Base-by-base conservation (phyloP, 192 early-diverging fungal genomes). In the Gaertneriomyces sp. region DNA sequence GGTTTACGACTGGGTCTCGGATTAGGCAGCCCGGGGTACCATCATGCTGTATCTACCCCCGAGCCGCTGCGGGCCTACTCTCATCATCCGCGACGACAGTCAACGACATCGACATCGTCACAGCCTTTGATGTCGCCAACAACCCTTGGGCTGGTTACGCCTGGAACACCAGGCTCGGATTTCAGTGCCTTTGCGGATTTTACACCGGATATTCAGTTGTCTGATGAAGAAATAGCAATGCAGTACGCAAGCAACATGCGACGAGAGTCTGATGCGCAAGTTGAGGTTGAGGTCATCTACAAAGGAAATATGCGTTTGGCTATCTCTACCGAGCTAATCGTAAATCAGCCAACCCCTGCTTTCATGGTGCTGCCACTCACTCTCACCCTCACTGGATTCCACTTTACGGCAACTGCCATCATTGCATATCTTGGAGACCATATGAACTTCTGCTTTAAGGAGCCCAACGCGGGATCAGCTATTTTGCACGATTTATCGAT, bases 401-500 rank as follows among this genome's bases (percentile, higher is more conserved):
- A 74, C 1, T 85, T 86, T 42, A 71, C 66, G 54, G 84, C 81
- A 12, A 69, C 73, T 1, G 83, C 83, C n/a, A 53, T 86, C 5
- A 70, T 86, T 16, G 80, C 85, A n/a, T 85, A 86, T 63, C 72
- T 86, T 8, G 78, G 82, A 7, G 73, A 85, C 40, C 64, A 74
- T 6, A 75, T 86, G 44, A 81, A 82, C 56, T 83, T 86, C 60
- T 86, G 85, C 68, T 78, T 86, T 69, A 78, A 81, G 56, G 76
- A 79, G 49, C 68, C 75, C 1, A 81, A 71, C 40, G 65, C 70
- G 19, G 73, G 75, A 25, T 51, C 63, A 33, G 55, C 72, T 38
- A 68, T 86, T 6, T 75, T 86, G 53, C 73, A 76, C 17, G 83
- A 86, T 42, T 66, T 86, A 11, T 59, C 70, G n/a, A 84, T 86